phyloP scores from a whole-genome alignment of 1,139 yeast species.

The Blastobotrys ciferrii region DNA sequence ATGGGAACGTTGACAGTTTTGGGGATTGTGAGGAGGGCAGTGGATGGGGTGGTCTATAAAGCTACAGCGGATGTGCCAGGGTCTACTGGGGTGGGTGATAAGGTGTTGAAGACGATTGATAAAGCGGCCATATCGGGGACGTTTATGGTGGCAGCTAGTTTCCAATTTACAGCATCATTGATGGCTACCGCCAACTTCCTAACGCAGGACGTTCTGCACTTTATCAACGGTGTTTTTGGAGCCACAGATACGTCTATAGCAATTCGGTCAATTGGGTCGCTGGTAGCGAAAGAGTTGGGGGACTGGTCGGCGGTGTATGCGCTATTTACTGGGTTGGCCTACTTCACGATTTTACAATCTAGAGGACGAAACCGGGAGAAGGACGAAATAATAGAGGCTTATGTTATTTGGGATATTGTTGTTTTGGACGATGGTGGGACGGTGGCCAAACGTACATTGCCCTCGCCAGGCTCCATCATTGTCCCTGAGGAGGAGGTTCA shows the following conservation, averaged over 20 bases:
- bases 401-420: slow-evolving; percentile 37
- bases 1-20: slow-evolving; percentile 31
- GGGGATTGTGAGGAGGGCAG: slow-evolving; percentile 32
- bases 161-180: slow-evolving; percentile 32
- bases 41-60: slow-evolving; percentile 32
- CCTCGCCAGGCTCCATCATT: not conserved
- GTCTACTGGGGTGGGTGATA: slow-evolving; percentile 25
- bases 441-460: slow-evolving; percentile 20
- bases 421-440: slow-evolving; percentile 36
- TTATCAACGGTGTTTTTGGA: slow-evolving; percentile 36
- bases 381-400: slow-evolving; percentile 28
- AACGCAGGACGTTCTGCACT: slow-evolving; percentile 35
- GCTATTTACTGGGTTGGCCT: slow-evolving; percentile 32
- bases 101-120: slow-evolving; percentile 26
- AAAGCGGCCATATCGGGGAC: slow-evolving; percentile 33
- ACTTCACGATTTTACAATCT: slow-evolving; percentile 34
- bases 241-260: slow-evolving; percentile 37
- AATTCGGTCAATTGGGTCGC: slow-evolving; percentile 31
- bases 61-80: slow-evolving; percentile 35
- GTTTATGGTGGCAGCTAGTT: slow-evolving; percentile 33
- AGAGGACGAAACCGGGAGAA: slow-evolving; percentile 28
- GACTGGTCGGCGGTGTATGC: slow-evolving; percentile 32
- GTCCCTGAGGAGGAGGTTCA: slow-evolving; percentile 3
- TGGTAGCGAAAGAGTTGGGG: slow-evolving; percentile 33
- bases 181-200: slow-evolving; percentile 28